Evolutionary conservation across 2,329 filamentous ascomycete species (phyloP).

Genomic region (Decorospora gaudefroyi): DNA sequence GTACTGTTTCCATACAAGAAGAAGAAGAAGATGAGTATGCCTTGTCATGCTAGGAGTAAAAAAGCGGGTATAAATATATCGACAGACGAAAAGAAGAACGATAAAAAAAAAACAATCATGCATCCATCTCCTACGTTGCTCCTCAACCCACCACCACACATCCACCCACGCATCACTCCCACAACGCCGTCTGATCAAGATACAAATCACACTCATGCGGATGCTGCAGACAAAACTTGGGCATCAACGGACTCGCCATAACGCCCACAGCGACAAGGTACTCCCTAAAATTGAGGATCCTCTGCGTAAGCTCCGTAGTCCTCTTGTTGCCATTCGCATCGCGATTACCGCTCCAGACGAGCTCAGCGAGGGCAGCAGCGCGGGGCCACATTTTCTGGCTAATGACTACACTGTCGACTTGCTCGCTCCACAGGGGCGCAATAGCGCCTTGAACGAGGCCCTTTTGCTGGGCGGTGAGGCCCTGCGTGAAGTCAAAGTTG

Average conservation of each 20-base stretch:
- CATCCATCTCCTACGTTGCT: too few species aligned
- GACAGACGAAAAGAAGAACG: too few species aligned
- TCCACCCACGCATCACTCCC: neutral
- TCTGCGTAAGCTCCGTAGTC: constrained; percentile 59
- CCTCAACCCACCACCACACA: too few species aligned
- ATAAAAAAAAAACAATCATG: too few species aligned
- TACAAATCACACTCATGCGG: constrained; percentile 63
- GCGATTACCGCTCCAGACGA: constrained; percentile 61
- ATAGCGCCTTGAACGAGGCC: constrained; percentile 58
- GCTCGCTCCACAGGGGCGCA: constrained; percentile 60
- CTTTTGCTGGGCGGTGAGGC: constrained; percentile 54
- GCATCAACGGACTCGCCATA: constrained; percentile 56
- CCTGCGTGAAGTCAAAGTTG: constrained; percentile 60
- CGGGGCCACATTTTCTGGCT: constrained; percentile 61
- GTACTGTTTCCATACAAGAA: too few species aligned
- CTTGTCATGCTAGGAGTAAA: too few species aligned
- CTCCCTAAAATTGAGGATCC: constrained; percentile 64
- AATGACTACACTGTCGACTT: constrained; percentile 59
- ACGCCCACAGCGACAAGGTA: constrained; percentile 62
- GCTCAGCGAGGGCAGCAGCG: constrained; percentile 60
- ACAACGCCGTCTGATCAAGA: constrained; percentile 53
- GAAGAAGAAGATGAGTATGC: too few species aligned
- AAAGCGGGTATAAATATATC: too few species aligned
- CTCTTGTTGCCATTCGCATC: constrained; percentile 56
- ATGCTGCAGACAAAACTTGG: constrained; percentile 63